Evolutionary conservation across 2,329 filamentous ascomycete species (phyloP).

Genomic region (Rutstroemia sp.): DNA sequence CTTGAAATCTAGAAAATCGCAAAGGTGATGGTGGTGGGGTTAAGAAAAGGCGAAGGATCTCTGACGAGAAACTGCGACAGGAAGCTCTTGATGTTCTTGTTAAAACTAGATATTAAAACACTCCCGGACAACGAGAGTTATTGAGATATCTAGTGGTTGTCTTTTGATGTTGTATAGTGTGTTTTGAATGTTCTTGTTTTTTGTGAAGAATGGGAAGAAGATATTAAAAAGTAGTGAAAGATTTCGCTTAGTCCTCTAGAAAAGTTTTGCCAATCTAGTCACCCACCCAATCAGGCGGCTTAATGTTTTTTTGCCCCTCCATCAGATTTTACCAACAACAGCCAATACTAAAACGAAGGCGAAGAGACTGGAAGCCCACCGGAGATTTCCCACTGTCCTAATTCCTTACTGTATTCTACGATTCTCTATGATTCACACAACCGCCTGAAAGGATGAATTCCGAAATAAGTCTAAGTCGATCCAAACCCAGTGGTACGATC

Average conservation of each 20-base stretch:
- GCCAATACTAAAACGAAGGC: background rate
- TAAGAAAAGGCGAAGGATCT: slow-evolving; percentile 26
- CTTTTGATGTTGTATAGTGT: slow-evolving; percentile 13
- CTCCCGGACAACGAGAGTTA: slow-evolving; percentile 37
- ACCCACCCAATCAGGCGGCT: too few relatives aligned
- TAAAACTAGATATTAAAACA: slow-evolving; percentile 39
- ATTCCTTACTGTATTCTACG: background rate
- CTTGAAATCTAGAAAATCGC: slow-evolving; percentile 56
- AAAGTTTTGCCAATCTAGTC: too few relatives aligned
- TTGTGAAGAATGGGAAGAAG: background rate
- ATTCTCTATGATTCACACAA: background rate
- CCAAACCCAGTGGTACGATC: slow-evolving; percentile 1
- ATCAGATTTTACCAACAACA: too few relatives aligned
- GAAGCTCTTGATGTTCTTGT: slow-evolving; percentile 15
- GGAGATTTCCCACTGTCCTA: too few relatives aligned
- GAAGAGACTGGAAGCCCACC: too few relatives aligned
- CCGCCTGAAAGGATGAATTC: background rate
- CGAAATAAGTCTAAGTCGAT: background rate
- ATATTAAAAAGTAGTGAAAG: background rate
- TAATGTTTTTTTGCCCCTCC: too few relatives aligned
- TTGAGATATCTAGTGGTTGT: slow-evolving; percentile 26
- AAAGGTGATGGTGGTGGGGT: slow-evolving; percentile 30
- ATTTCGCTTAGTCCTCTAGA: too few relatives aligned
- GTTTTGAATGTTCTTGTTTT: background rate
- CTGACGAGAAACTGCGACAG: slow-evolving; percentile 27